These are phyloP conservation scores for Fraxinus velutina DNA, from an alignment of 305 asterid genomes.

Conservation along the genomic window DNA sequence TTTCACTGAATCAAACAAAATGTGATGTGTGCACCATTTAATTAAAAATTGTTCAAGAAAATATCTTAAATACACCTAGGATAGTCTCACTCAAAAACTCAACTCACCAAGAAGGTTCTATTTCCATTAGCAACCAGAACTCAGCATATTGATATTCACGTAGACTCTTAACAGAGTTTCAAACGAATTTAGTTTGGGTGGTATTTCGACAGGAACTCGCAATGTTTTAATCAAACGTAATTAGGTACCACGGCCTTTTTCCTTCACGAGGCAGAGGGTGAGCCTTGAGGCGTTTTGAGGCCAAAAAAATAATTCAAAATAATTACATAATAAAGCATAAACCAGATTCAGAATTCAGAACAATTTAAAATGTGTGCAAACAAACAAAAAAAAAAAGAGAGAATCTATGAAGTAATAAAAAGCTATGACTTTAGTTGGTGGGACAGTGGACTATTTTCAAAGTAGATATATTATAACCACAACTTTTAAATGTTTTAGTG, in stretches of 20 bases:
- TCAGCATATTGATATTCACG: not conserved
- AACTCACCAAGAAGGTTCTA: conserved; percentile 14
- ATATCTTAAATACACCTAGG: not conserved
- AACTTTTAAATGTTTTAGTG: not conserved
- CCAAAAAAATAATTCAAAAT: not conserved
- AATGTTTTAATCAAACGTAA: not conserved
- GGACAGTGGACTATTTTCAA: not conserved
- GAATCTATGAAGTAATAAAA: not conserved
- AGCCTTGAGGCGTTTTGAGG: not conserved
- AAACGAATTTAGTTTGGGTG: not conserved
- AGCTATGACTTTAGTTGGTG: not conserved
- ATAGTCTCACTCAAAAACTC: conserved; percentile 9
- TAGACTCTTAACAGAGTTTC: not conserved
- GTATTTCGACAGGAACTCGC: not conserved
- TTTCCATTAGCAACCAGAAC: conserved; percentile 14
- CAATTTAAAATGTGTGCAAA: not conserved
- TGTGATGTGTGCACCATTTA: not conserved
- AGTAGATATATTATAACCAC: not conserved
- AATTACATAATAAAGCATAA: not conserved
- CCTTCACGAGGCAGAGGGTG: not conserved
- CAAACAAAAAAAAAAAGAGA: not conserved
- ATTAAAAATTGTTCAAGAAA: not conserved
- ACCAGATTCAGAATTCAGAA: not conserved
- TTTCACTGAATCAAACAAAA: not conserved
- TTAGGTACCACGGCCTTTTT: not conserved